phyloP scores from a whole-genome alignment of 2,329 filamentous ascomycete genomes.

The Stagonosporopsis rhizophila region DNA sequence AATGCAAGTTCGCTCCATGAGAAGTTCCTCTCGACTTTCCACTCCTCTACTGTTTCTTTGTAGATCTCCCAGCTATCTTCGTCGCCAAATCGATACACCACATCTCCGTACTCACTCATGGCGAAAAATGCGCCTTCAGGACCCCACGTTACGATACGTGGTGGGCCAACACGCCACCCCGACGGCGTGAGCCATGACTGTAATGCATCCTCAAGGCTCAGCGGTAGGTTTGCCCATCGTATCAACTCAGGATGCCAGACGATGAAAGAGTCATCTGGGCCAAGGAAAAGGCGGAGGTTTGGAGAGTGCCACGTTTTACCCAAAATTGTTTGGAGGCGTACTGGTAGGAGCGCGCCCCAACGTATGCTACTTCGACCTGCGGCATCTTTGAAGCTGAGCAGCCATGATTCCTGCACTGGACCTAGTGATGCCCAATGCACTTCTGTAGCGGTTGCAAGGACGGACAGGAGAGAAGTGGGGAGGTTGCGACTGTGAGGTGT shows the following conservation, averaged over 20 bases:
- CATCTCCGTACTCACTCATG: constrained; percentile 47
- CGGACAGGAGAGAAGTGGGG: constrained; percentile 34
- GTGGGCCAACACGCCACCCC: constrained; percentile 46
- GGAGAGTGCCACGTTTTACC: constrained; percentile 38
- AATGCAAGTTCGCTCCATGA: constrained; percentile 42
- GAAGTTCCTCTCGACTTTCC: constrained; percentile 41
- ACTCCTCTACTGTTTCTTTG: constrained; percentile 47
- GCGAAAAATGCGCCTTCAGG: constrained; percentile 44
- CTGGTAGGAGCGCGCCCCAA: constrained; percentile 37
- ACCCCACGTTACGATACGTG: constrained; percentile 43
- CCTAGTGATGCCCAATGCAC: constrained; percentile 45
- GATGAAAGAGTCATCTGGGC: constrained; percentile 42
- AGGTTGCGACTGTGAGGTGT: constrained; percentile 36
- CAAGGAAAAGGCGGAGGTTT: constrained; percentile 41
- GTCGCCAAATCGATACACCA: constrained; percentile 37
- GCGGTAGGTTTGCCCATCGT: constrained; percentile 41
- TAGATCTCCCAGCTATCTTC: constrained; percentile 38
- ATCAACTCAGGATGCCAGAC: constrained; percentile 45
- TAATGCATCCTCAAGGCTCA: constrained; percentile 37
- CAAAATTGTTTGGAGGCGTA: constrained; percentile 30
- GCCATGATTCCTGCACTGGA: constrained; percentile 41
- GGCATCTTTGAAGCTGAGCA: constrained; percentile 41
- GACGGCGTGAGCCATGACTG: constrained; percentile 48
- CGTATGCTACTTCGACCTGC: constrained; percentile 36
- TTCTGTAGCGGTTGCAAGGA: constrained; percentile 38